These are phyloP conservation scores for Termitomyces sp. DNA, from an alignment of 768 basidiomycete species.

Conservation along the genomic window DNA sequence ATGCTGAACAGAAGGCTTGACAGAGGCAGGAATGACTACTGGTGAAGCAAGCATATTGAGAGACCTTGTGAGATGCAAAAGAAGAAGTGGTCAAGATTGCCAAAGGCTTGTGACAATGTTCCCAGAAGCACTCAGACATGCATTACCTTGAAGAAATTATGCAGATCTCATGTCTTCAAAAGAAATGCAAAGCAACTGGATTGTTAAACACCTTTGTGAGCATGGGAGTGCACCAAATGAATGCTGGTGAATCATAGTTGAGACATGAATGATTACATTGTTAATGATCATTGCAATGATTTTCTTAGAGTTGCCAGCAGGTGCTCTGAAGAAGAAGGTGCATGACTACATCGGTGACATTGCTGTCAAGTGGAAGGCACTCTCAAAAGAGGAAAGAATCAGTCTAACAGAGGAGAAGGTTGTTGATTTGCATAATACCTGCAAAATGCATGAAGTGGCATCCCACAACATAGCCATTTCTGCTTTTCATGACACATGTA, in stretches of 20 bases:
- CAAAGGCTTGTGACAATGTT: too few species aligned
- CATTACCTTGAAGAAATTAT: too few species aligned
- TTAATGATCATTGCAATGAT: too few species aligned
- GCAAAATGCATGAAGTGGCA: not conserved
- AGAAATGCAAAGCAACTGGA: not conserved
- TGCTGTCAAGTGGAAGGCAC: not conserved
- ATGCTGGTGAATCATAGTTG: not conserved
- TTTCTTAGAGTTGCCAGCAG: not conserved
- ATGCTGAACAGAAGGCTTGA: too few species aligned
- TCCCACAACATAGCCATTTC: not conserved
- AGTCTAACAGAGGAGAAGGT: not conserved
- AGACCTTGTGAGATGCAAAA: too few species aligned
- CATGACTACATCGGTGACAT: not conserved
- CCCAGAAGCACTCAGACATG: too few species aligned
- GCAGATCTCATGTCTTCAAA: not conserved
- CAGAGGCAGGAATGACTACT: too few species aligned
- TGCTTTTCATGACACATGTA: not conserved
- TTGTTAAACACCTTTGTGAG: constrained; percentile 1
- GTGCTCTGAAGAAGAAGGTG: not conserved
- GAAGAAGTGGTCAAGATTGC: too few species aligned
- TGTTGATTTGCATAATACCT: not conserved
- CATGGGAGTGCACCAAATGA: not conserved
- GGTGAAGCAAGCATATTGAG: too few species aligned
- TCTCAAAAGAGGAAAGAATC: not conserved
- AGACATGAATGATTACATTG: not conserved